Conservation (phyloP, 495 filamentous ascomycete species). For the Trichoderma erinaceum region DNA sequence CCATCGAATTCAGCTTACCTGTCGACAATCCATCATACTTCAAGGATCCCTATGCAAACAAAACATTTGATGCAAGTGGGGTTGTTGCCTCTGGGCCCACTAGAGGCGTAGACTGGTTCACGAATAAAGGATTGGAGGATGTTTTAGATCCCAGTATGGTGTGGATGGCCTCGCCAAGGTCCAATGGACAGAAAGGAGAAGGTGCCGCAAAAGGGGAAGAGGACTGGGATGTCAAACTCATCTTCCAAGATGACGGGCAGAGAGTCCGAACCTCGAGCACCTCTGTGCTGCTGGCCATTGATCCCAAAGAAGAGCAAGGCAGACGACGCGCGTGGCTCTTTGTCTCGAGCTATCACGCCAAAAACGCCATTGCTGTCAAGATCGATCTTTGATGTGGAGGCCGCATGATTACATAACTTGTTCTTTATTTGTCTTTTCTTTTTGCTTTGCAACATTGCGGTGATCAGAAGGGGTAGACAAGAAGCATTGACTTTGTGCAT, state of each 20-base stretch:
- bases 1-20: slow-evolving; percentile 36
- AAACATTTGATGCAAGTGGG: slow-evolving; percentile 49
- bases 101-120: slow-evolving; percentile 31
- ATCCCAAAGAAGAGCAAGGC: slow-evolving; percentile 33
- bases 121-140: slow-evolving; percentile 30
- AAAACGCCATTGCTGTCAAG: slow-evolving; percentile 46
- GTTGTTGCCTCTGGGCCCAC: slow-evolving; percentile 48
- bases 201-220: slow-evolving; percentile 15
- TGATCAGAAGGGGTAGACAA: background rate
- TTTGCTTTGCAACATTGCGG: background rate
- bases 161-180: slow-evolving; percentile 32
- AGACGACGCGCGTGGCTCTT: slow-evolving; percentile 51
- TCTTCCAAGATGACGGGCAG: slow-evolving; percentile 56
- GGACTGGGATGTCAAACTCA: slow-evolving; percentile 37
- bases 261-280: slow-evolving; percentile 46
- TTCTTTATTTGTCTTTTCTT: background rate
- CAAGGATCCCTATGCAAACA: slow-evolving; percentile 43
- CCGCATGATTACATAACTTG: background rate
- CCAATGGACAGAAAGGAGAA: slow-evolving; percentile 14
- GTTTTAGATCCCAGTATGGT: slow-evolving; percentile 43
- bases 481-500: too few species aligned
- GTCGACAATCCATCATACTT: slow-evolving; percentile 58
- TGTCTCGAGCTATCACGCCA: slow-evolving; percentile 51
- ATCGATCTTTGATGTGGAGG: slow-evolving; percentile 39
- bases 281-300: slow-evolving; percentile 48